Conservation (phyloP, 345 rosid genomes). For the Salix dunnii region DNA sequence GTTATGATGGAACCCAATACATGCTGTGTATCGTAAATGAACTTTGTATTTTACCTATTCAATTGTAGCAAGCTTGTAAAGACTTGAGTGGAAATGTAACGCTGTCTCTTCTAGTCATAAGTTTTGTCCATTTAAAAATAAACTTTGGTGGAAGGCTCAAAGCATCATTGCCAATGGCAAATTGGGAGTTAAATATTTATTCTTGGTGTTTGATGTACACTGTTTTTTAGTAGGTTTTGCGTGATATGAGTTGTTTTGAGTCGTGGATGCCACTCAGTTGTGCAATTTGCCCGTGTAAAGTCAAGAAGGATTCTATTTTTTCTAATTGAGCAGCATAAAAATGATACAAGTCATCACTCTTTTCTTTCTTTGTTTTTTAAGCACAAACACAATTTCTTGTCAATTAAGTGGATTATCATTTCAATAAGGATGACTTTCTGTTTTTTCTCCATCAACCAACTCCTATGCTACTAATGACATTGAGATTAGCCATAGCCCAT, state of each 20-base stretch:
- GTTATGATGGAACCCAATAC: background rate
- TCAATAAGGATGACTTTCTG: background rate
- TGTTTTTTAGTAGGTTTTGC: background rate
- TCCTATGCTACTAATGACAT: background rate
- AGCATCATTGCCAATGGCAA: background rate
- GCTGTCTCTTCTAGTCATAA: background rate
- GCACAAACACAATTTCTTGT: background rate
- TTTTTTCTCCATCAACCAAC: background rate
- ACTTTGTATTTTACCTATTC: conserved; percentile 16
- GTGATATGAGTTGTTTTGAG: background rate
- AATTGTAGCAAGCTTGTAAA: conserved; percentile 11
- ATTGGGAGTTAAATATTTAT: background rate
- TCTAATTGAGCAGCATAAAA: background rate
- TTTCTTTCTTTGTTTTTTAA: background rate
- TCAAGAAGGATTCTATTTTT: background rate
- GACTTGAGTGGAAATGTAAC: conserved; percentile 9
- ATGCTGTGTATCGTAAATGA: background rate
- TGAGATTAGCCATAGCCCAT: background rate
- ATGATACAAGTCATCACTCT: background rate
- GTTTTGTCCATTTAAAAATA: conserved; percentile 8
- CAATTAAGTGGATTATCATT: background rate
- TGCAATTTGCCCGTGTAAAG: background rate
- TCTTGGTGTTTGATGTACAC: background rate
- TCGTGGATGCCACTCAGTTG: background rate
- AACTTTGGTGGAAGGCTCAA: background rate